phyloP scores from a whole-genome alignment of 257 asterid species.

The Solanum etuberosum region DNA sequence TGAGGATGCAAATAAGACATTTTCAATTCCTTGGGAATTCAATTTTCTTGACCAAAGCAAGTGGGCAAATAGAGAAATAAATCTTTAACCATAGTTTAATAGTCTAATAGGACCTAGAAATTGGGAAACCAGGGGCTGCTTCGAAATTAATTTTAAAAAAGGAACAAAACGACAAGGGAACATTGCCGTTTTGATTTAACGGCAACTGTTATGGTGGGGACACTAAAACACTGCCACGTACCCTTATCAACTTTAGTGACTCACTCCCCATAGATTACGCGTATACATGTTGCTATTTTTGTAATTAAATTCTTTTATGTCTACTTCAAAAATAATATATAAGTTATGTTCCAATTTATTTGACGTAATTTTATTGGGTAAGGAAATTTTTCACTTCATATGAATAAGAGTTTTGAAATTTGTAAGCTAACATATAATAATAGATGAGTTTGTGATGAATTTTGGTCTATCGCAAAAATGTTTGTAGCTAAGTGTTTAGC shows the following conservation, averaged over 20 bases:
- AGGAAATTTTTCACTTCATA: too few species aligned
- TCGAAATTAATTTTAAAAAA: not conserved
- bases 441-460: too few species aligned
- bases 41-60: not conserved
- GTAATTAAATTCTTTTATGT: not conserved
- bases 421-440: too few species aligned
- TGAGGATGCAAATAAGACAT: not conserved
- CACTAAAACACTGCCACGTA: conserved; percentile 31
- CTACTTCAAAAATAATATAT: not conserved
- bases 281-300: conserved; percentile 1
- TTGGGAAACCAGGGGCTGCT: conserved; percentile 13
- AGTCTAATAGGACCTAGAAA: not conserved
- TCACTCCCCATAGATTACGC: conserved; percentile 27
- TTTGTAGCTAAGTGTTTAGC: too few species aligned
- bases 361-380: too few species aligned
- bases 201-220: not conserved
- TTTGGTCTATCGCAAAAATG: too few species aligned
- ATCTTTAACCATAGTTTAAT: not conserved
- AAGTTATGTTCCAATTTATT: too few species aligned
- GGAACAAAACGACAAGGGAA: conserved; percentile 12
- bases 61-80: not conserved
- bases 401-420: too few species aligned
- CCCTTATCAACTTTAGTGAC: conserved; percentile 13
- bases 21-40: not conserved
- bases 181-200: conserved; percentile 20